Conservation (phyloP, 2,329 filamentous ascomycete species). For the Rugonectria rugulosa region DNA sequence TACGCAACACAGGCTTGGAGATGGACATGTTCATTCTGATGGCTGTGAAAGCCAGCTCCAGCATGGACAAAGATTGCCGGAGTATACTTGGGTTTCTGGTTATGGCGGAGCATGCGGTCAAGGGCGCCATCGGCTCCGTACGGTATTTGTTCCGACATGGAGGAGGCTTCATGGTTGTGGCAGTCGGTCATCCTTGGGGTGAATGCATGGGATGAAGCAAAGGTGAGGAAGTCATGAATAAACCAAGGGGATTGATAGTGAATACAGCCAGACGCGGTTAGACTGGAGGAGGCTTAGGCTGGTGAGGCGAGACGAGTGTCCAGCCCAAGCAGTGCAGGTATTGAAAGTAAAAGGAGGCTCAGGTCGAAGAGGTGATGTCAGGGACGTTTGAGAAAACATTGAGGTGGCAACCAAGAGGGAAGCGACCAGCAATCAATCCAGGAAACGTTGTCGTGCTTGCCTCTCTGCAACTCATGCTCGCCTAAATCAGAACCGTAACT, state of each 20-base stretch:
- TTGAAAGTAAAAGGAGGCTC: not conserved
- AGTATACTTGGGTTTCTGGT: conserved; percentile 47
- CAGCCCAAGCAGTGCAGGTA: conserved; percentile 10
- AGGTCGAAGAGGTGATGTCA: not conserved
- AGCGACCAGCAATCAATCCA: not conserved
- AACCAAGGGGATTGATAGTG: conserved; percentile 3
- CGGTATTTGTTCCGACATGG: conserved; percentile 58
- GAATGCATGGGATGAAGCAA: conserved; percentile 32
- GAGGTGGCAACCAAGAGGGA: not conserved
- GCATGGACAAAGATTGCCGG: conserved; percentile 94
- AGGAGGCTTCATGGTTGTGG: conserved; percentile 37
- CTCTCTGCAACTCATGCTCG: not conserved
- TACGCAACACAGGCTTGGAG: conserved; percentile 89
- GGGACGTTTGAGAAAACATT: not conserved
- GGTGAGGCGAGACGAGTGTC: conserved; percentile 10
- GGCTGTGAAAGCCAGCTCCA: conserved; percentile 92
- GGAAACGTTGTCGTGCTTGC: conserved; percentile 4
- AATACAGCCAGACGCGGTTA: not conserved
- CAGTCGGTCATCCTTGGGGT: conserved; percentile 42
- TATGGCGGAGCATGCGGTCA: conserved; percentile 49
- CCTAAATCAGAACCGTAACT: too few species aligned
- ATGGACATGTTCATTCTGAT: conserved; percentile 84
- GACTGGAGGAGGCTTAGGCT: conserved; percentile 4
- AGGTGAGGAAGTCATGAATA: not conserved
- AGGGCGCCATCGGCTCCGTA: conserved; percentile 52